Conservation (phyloP, 306 rosid genomes). For the Oxytropis ochrocephala region DNA sequence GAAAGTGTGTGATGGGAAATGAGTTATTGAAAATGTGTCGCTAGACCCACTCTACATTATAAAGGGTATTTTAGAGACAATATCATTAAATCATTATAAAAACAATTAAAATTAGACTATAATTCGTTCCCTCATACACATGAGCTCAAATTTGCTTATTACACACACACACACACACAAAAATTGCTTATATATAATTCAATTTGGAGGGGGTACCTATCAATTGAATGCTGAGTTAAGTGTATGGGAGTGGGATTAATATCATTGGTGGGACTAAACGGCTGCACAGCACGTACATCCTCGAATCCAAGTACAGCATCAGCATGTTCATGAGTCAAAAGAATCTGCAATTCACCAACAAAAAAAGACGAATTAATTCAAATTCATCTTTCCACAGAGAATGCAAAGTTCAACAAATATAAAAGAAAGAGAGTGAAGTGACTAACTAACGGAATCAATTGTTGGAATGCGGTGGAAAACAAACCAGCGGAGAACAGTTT, state of each 20-base stretch:
- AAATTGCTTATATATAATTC: not conserved
- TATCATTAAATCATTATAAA: too few species aligned
- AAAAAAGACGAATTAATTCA: not conserved
- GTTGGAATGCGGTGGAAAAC: slow-evolving; percentile 62
- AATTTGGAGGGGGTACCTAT: slow-evolving; percentile 39
- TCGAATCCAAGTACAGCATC: slow-evolving; percentile 90
- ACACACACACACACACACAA: too few species aligned
- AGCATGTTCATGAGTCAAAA: slow-evolving; percentile 91
- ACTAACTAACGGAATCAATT: slow-evolving; percentile 65
- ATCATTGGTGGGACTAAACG: slow-evolving; percentile 61
- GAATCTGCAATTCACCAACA: slow-evolving; percentile 46
- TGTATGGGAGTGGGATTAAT: slow-evolving; percentile 69
- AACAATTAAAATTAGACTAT: too few species aligned
- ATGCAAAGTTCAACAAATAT: not conserved
- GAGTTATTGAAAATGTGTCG: too few species aligned
- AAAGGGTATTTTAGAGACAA: too few species aligned
- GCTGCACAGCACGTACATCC: slow-evolving; percentile 74
- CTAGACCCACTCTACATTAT: too few species aligned
- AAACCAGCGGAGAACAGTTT: slow-evolving; percentile 82
- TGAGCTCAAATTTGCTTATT: too few species aligned
- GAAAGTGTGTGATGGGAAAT: too few species aligned
- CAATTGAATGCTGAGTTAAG: slow-evolving; percentile 60
- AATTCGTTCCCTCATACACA: too few species aligned
- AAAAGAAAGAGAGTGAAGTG: not conserved
- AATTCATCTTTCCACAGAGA: not conserved